Evolutionary conservation across 106 monocot genomes (phyloP), one percentile per base, ranked within the genome.

Genomic region (Amphibolis antarctica): DNA sequence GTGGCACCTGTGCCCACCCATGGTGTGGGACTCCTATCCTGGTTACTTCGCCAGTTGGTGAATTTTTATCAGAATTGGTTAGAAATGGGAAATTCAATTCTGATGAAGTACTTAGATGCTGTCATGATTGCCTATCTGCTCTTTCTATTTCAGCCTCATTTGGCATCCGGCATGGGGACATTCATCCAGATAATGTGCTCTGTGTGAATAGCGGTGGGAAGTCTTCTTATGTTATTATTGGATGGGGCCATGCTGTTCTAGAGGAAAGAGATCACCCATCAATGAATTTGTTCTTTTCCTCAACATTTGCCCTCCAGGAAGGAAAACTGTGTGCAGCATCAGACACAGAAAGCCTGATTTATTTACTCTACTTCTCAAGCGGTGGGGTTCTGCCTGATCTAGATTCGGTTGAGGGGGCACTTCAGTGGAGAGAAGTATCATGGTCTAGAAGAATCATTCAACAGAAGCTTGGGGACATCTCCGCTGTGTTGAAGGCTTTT

Each of bases 401-500:
- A 46, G 96, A 87, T 66, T 96, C 96, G 11, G 83, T 87, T 14
- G 96, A 96, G 70, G 86, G 76, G 56, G 84, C 89, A 47, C 86
- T 96, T 50, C 77, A 80, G 44, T 96, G 96, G 96, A 77, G 96
- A 43, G 96, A 96, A 67, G 62, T 65, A 12, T 86, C 96, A 7
- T 96, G 90, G 89, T 86, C 84, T 12, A 79, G 64, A 66, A 76
- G 96, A 28, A 75, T 87, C 28, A 90, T 96, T 58, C 96, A 96
- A 66, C 96, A 90, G 76, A 90, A 82, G 56, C 82, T 96, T 23
- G 96, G 96, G 44, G 96, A 86, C 20, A 50, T 87, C 24, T 96
- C 96, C 10, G 84, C 96, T 26, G 86, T 96, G 26, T 70, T 96
- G 48, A 96, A 96, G 73, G 96, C 90, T 44, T 96, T 96, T 80